Conservation (phyloP, 225 moss, liverwort and hornwort species). For the Takakia lepidozioides region DNA sequence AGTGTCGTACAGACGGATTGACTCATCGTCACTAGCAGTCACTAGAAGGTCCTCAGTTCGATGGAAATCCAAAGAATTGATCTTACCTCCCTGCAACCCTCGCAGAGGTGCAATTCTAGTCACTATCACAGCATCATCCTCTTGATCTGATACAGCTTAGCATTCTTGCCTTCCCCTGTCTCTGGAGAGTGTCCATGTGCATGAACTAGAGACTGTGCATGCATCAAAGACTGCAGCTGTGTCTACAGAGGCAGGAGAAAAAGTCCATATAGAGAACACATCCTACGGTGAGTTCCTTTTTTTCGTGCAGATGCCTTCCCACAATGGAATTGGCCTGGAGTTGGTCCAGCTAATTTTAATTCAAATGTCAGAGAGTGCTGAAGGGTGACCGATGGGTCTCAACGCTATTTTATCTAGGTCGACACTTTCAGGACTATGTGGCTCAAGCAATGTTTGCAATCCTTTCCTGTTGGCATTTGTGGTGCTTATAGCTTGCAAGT, state of each 20-base stretch:
- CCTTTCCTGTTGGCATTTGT: too few species aligned
- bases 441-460: too few species aligned
- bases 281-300: too few species aligned
- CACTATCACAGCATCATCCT: background rate
- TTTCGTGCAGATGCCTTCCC: too few species aligned
- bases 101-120: constrained; percentile 2
- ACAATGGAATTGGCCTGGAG: too few species aligned
- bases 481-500: too few species aligned
- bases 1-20: constrained; percentile 91
- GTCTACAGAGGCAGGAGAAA: background rate
- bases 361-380: too few species aligned
- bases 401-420: too few species aligned
- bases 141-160: background rate
- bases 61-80: constrained; percentile 95
- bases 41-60: constrained; percentile 96
- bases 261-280: too few species aligned
- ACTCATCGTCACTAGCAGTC: constrained; percentile 95
- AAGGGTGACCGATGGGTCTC: too few species aligned
- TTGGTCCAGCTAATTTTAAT: too few species aligned
- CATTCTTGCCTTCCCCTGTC: background rate
- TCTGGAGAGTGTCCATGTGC: background rate
- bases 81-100: constrained; percentile 87
- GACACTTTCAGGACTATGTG: too few species aligned
- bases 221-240: background rate
- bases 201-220: background rate